Conservation (phyloP, 495 filamentous ascomycete species). For the Penicillium waksmanii region DNA sequence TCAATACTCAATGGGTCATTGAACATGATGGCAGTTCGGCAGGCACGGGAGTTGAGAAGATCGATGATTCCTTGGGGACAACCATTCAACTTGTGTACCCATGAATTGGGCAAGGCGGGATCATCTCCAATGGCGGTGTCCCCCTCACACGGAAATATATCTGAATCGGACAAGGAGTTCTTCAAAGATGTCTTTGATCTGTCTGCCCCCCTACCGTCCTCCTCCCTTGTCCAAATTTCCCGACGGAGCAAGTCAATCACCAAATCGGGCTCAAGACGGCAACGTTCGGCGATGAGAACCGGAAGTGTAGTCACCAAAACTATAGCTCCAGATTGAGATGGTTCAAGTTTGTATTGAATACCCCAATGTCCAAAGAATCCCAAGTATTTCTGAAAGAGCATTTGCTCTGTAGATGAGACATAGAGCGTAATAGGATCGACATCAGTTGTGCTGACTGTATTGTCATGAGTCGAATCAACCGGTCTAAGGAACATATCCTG, state of each 20-base stretch:
- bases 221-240: slow-evolving; percentile 67
- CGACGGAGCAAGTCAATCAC: slow-evolving; percentile 71
- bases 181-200: background rate
- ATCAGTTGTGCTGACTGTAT: slow-evolving; percentile 31
- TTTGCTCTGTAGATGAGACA: slow-evolving; percentile 58
- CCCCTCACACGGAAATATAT: background rate
- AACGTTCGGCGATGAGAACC: slow-evolving; percentile 72
- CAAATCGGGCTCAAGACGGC: slow-evolving; percentile 68
- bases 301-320: slow-evolving; percentile 66
- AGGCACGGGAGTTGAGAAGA: slow-evolving; percentile 86
- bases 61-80: slow-evolving; percentile 84
- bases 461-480: background rate
- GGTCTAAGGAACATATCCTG: slow-evolving; percentile 41
- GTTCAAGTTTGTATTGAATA: slow-evolving; percentile 57
- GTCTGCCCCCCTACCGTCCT: slow-evolving; percentile 26
- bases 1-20: slow-evolving; percentile 72
- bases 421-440: slow-evolving; percentile 65
- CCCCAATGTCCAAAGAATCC: slow-evolving; percentile 72
- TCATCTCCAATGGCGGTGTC: slow-evolving; percentile 4
- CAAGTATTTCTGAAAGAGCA: slow-evolving; percentile 56
- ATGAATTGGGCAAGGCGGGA: slow-evolving; percentile 32
- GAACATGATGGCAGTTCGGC: slow-evolving; percentile 95
- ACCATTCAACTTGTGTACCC: slow-evolving; percentile 61
- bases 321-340: slow-evolving; percentile 12
- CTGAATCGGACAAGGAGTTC: background rate